These are phyloP conservation scores for Filosporella fistucella DNA, from an alignment of 495 filamentous ascomycete species.

Conservation along the genomic window DNA sequence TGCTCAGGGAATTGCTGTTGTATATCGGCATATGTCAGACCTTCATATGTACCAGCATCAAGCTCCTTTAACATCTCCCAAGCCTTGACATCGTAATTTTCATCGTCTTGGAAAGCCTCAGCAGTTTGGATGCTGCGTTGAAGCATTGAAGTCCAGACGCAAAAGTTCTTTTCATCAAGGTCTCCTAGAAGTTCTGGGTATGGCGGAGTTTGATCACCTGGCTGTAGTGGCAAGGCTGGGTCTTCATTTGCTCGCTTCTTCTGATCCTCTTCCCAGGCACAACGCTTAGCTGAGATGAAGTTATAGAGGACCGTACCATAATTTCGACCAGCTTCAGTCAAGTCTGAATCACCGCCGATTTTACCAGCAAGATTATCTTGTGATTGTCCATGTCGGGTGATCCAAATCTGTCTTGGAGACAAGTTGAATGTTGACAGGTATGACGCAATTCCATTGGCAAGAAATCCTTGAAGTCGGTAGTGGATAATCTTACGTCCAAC, in stretches of 20 bases:
- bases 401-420: conserved; percentile 93
- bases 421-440: conserved; percentile 96
- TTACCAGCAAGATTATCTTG: conserved; percentile 73
- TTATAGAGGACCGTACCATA: conserved; percentile 70
- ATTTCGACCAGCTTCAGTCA: conserved; percentile 66
- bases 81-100: conserved; percentile 96
- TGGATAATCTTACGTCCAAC: conserved; percentile 91
- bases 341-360: conserved; percentile 79
- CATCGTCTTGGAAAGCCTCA: conserved; percentile 80
- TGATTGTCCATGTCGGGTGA: conserved; percentile 89
- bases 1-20: conserved; percentile 68
- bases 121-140: conserved; percentile 80
- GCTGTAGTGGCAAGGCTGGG: conserved; percentile 72
- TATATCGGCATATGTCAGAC: conserved; percentile 91
- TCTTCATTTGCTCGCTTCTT: conserved; percentile 60
- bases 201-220: conserved; percentile 89
- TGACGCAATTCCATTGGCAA: conserved; percentile 84
- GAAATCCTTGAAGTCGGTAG: conserved; percentile 84
- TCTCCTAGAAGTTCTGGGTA: conserved; percentile 74
- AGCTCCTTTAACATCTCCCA: conserved; percentile 99
- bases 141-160: conserved; percentile 98
- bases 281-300: conserved; percentile 72
- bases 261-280: conserved; percentile 74
- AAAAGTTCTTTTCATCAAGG: conserved; percentile 79
- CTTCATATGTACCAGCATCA: conserved; percentile 87